A percentile compares a stretch with the other conserved stretches of the same genome.
These are phyloP conservation scores for Andalucia godoyi DNA, from an alignment of 78 protist genomes.

Conservation along the genomic window DNA sequence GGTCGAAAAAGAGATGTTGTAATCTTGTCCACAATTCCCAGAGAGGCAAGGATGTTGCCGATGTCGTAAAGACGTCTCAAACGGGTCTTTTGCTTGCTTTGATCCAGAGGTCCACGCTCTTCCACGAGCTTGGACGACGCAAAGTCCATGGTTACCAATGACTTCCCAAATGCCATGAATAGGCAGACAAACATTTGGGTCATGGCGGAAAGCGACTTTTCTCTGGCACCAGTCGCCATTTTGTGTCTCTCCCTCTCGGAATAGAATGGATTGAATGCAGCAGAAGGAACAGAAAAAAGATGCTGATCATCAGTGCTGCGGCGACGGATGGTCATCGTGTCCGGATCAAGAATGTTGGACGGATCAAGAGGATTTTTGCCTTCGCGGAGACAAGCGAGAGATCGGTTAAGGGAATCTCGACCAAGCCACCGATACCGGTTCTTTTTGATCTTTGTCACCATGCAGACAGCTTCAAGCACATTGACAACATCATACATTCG, in stretches of 20 bases:
- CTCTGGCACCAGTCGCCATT: not conserved
- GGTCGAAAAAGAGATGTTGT: too few relatives aligned
- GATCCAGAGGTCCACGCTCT: too few relatives aligned
- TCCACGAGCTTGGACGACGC: not conserved
- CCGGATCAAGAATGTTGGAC: too few relatives aligned
- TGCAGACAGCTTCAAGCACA: not conserved
- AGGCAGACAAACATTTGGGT: not conserved
- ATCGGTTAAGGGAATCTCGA: too few relatives aligned
- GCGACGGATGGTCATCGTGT: not conserved
- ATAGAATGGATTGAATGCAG: too few relatives aligned
- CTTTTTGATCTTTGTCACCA: not conserved
- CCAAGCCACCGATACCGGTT: not conserved
- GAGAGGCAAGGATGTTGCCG: not conserved
- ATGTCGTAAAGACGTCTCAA: constrained; percentile 8
- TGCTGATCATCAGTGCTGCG: not conserved
- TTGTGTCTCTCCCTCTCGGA: not conserved
- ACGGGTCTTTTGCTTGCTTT: not conserved
- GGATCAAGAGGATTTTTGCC: too few relatives aligned
- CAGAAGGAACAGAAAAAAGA: too few relatives aligned
- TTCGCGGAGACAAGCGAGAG: too few relatives aligned
- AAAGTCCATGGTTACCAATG: not conserved
- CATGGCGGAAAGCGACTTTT: not conserved
- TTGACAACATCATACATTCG: not conserved
- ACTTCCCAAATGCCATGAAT: not conserved
- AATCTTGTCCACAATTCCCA: not conserved